A percentile compares a stretch with the other conserved stretches of the same genome.
Evolutionary conservation across 139 green algal genomes (phyloP).

Genomic region (Chlorella vulgaris): DNA sequence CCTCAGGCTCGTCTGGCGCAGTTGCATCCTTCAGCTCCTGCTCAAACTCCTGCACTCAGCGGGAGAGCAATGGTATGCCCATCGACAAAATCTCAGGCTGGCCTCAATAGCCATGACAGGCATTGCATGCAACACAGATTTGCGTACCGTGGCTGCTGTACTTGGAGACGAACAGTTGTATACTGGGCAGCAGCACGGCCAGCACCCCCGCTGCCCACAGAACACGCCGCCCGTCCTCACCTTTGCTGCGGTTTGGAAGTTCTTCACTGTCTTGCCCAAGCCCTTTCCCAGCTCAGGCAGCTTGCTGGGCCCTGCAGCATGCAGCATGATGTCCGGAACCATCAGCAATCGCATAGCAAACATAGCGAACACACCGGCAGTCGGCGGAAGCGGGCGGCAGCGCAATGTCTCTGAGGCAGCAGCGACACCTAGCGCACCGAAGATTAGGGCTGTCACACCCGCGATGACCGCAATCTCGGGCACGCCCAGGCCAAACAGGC

Average conservation of each 20-base stretch:
- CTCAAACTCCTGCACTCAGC: constrained; percentile 53
- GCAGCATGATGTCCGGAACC: constrained; percentile 33
- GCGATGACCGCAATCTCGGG: constrained; percentile 89
- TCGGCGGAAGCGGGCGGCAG: neutral
- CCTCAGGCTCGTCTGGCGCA: neutral
- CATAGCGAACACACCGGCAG: neutral
- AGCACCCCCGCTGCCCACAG: neutral
- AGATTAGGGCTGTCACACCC: constrained; percentile 85
- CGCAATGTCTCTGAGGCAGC: neutral
- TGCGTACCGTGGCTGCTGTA: neutral
- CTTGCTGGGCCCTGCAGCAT: constrained; percentile 81
- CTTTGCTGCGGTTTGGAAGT: constrained; percentile 88
- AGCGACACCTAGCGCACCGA: constrained; percentile 48
- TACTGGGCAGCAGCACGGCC: neutral
- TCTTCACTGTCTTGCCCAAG: constrained; percentile 94
- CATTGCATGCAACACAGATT: neutral
- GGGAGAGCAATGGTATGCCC: too few relatives aligned
- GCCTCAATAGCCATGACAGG: neutral
- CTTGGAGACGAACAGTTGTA: neutral
- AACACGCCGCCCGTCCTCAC: too few relatives aligned
- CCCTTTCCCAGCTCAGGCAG: constrained; percentile 93
- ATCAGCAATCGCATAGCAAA: neutral
- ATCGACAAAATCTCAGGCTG: too few relatives aligned
- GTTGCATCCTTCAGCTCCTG: constrained; percentile 51
- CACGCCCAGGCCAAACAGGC: constrained; percentile 87